Evolutionary conservation across 2,329 filamentous ascomycete species (phyloP).

Genomic region (Trichoderma afroharzianum): DNA sequence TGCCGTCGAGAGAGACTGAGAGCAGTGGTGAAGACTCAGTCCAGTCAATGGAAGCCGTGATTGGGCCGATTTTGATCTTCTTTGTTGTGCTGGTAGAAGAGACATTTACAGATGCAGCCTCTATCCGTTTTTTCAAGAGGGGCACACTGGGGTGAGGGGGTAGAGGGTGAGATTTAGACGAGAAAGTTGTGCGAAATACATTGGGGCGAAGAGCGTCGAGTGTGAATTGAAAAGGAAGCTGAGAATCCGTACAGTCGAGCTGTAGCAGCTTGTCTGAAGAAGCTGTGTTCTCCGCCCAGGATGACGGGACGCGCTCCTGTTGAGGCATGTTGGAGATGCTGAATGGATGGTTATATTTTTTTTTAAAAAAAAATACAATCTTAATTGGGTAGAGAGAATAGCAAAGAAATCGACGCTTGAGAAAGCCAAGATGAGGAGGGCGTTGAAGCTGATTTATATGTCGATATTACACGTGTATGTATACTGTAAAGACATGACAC

Average conservation of each 20-base stretch:
- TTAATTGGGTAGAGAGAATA: neutral
- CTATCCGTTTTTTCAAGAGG: constrained; percentile 37
- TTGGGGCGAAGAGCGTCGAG: constrained; percentile 61
- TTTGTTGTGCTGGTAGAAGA: constrained; percentile 30
- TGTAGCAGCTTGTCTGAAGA: constrained; percentile 20
- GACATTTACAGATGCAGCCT: constrained; percentile 20
- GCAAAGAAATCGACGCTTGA: neutral
- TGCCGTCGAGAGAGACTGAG: constrained; percentile 46
- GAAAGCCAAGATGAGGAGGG: neutral
- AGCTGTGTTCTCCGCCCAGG: constrained; percentile 29
- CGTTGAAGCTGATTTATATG: neutral
- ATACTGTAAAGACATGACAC: neutral
- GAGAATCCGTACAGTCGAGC: constrained; percentile 24
- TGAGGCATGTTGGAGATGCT: constrained; percentile 25
- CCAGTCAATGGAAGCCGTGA: constrained; percentile 59
- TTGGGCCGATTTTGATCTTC: constrained; percentile 43
- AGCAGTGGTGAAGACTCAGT: constrained; percentile 51
- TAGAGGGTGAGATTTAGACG: constrained; percentile 56
- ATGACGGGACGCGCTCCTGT: constrained; percentile 27
- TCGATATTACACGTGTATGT: neutral
- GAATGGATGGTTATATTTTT: neutral
- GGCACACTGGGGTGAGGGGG: constrained; percentile 61
- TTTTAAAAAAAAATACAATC: neutral
- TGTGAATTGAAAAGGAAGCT: constrained; percentile 50
- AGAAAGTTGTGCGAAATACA: constrained; percentile 66